These are phyloP conservation scores for Penicillium sp. DNA, from an alignment of 2,329 filamentous ascomycete genomes.

Conservation along the genomic window DNA sequence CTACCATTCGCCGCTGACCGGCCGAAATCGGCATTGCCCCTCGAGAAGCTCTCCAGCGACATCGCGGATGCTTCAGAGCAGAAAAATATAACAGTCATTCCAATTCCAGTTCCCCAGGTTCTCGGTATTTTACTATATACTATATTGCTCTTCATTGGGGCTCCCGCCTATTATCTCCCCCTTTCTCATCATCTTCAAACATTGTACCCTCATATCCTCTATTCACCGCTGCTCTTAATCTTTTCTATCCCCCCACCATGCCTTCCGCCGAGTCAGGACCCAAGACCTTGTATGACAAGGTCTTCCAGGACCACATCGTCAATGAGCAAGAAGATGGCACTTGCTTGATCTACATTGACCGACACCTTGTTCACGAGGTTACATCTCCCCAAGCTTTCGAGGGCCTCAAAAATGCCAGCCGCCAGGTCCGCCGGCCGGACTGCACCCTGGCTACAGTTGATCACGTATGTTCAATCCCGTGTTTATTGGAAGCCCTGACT, in stretches of 20 bases:
- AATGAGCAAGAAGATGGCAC: conserved; percentile 93
- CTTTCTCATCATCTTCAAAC: not conserved
- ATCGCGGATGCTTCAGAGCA: conserved; percentile 23
- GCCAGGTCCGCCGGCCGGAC: conserved; percentile 83
- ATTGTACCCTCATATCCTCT: not conserved
- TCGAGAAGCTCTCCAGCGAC: conserved; percentile 26
- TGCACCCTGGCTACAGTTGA: conserved; percentile 95
- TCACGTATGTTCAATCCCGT: conserved; percentile 59
- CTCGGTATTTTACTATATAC: conserved; percentile 1
- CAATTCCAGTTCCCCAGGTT: conserved; percentile 9
- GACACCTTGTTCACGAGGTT: conserved; percentile 96
- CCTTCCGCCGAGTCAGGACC: conserved; percentile 63
- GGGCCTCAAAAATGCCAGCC: conserved; percentile 77
- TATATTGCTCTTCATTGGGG: conserved; percentile 2
- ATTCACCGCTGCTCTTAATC: conserved; percentile 5
- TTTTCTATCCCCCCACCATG: conserved; percentile 48
- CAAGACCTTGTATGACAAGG: conserved; percentile 93
- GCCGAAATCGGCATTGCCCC: conserved; percentile 32
- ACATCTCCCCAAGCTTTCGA: conserved; percentile 98
- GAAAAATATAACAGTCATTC: conserved; percentile 22
- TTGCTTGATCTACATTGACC: conserved; percentile 83
- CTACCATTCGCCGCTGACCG: conserved; percentile 28
- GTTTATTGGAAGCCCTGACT: not conserved
- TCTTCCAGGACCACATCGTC: conserved; percentile 87
- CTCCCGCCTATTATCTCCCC: not conserved